These are phyloP conservation scores for Meira nashicola DNA, from an alignment of 1,284 basidiomycete species.

Conservation along the genomic window DNA sequence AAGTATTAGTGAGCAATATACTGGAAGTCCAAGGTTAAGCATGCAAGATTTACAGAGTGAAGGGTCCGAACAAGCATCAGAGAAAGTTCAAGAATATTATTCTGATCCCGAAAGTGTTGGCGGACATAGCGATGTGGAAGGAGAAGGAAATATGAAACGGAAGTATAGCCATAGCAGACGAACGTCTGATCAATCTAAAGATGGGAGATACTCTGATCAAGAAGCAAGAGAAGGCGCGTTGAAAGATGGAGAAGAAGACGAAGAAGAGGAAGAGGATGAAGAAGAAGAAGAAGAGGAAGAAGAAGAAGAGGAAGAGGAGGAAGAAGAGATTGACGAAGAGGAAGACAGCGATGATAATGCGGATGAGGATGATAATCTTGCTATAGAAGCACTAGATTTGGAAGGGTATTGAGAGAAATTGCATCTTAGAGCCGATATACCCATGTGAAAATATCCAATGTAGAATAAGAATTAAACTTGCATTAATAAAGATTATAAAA, in stretches of 20 bases:
- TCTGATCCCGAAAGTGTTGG: no score
- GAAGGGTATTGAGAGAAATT: conserved; percentile 23
- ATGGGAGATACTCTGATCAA: conserved; percentile 2
- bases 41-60: no score
- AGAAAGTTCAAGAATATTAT: no score
- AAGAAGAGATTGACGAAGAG: conserved; percentile 16
- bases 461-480: background rate
- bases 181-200: background rate
- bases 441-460: background rate
- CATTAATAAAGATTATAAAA: background rate
- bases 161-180: no score
- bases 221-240: background rate
- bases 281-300: conserved; percentile 16
- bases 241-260: conserved; percentile 3
- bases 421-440: background rate
- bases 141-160: no score
- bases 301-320: conserved; percentile 16
- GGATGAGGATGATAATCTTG: conserved; percentile 18
- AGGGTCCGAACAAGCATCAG: no score
- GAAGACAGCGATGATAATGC: conserved; percentile 24
- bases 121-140: no score
- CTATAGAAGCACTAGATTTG: conserved; percentile 27
- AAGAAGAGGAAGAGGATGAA: conserved; percentile 10
- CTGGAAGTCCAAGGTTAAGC: no score
- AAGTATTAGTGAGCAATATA: no score